Conservation (phyloP, 2,329 filamentous ascomycete species). For the Orbilia quercus region DNA sequence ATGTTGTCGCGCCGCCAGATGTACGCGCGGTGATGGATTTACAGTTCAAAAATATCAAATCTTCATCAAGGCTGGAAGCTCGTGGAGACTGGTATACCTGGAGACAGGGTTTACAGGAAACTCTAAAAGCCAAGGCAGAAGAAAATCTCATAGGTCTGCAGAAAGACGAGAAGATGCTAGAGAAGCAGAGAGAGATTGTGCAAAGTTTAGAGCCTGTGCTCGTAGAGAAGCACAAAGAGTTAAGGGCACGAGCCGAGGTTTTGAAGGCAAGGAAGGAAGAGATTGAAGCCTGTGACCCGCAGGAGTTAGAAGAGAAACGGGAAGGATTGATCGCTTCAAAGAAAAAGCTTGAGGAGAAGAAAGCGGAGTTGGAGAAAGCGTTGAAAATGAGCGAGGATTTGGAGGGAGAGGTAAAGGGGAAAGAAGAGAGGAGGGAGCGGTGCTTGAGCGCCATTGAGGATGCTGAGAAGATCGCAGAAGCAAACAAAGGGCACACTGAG, state of each 20-base stretch:
- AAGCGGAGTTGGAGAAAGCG: constrained; percentile 73
- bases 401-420: constrained; percentile 72
- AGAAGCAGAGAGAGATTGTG: constrained; percentile 76
- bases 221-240: constrained; percentile 70
- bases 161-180: constrained; percentile 74
- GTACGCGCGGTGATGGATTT: constrained; percentile 90
- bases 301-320: constrained; percentile 80
- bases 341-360: constrained; percentile 76
- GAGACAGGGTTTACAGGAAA: constrained; percentile 87
- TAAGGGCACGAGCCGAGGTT: constrained; percentile 74
- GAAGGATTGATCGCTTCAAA: constrained; percentile 74
- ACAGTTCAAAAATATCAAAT: constrained; percentile 97
- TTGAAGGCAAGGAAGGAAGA: constrained; percentile 79
- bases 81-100: constrained; percentile 99
- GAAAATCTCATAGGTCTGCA: constrained; percentile 81
- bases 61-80: constrained; percentile 85
- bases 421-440: constrained; percentile 74
- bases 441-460: constrained; percentile 80
- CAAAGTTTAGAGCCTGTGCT: constrained; percentile 75
- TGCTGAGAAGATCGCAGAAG: constrained; percentile 84
- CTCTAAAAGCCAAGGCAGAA: constrained; percentile 82
- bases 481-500: constrained; percentile 88
- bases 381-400: constrained; percentile 75
- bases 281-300: constrained; percentile 81
- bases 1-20: constrained; percentile 83